phyloP scores from a whole-genome alignment of 2,329 filamentous ascomycete genomes.

The Magnaporthales sp. region DNA sequence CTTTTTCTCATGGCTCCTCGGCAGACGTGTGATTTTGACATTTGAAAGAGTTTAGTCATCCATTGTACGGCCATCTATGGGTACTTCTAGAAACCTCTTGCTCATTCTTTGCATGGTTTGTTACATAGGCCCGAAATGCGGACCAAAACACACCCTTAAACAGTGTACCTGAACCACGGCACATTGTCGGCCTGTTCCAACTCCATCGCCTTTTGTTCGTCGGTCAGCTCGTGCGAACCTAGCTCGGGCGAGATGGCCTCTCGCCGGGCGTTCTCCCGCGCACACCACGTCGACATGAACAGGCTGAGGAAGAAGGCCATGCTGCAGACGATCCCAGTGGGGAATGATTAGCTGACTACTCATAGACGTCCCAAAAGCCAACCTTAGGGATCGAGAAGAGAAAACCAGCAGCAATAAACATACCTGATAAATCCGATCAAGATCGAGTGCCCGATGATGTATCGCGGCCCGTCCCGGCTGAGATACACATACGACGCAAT shows the following conservation, averaged over 20 bases:
- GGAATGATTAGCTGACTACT: background rate
- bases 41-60: no score
- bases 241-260: constrained; percentile 14
- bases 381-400: background rate
- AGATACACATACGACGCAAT: constrained; percentile 15
- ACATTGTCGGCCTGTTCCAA: constrained; percentile 21
- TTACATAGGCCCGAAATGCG: background rate
- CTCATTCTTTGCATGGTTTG: no score
- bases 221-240: constrained; percentile 13
- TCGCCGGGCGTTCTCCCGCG: constrained; percentile 20
- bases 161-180: constrained; percentile 21
- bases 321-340: constrained; percentile 8
- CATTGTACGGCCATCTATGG: no score
- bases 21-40: no score
- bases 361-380: no score
- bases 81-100: no score
- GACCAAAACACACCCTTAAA: background rate
- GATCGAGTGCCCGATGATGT: constrained; percentile 13
- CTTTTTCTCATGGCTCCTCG: no score
- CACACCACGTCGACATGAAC: constrained; percentile 22
- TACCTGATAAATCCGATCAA: constrained; percentile 12
- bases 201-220: constrained; percentile 20
- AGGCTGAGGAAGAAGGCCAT: constrained; percentile 22
- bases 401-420: no score
- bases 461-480: constrained; percentile 12